Percentiles rank a stretch among this genome's conserved stretches.
phyloP scores from a whole-genome alignment of 768 basidiomycete species.

The Termitomyces sp. region DNA sequence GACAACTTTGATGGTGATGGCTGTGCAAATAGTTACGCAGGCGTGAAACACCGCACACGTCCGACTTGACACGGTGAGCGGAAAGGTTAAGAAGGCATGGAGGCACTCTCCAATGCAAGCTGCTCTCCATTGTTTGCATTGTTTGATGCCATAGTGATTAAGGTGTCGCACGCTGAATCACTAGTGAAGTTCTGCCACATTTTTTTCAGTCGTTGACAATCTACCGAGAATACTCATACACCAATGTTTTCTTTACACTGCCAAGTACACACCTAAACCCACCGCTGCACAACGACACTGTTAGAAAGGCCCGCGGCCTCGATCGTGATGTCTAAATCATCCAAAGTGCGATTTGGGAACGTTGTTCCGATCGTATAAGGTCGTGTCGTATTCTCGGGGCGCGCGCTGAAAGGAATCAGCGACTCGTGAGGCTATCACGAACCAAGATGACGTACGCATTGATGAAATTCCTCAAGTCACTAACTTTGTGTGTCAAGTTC shows the following conservation, averaged over 20 bases:
- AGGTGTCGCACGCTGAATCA: background rate
- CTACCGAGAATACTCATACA: constrained; percentile 6
- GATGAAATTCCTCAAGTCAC: constrained; percentile 82
- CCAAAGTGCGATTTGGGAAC: constrained; percentile 76
- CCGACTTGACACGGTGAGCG: background rate
- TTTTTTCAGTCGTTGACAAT: background rate
- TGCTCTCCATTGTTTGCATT: background rate
- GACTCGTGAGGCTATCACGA: background rate
- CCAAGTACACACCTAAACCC: constrained; percentile 33
- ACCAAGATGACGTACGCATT: constrained; percentile 62
- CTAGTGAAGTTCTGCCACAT: background rate
- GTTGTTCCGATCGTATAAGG: constrained; percentile 82
- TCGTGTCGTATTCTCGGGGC: constrained; percentile 56
- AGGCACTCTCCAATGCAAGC: background rate
- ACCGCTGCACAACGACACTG: constrained; percentile 82
- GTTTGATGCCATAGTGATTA: background rate
- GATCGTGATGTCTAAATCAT: constrained; percentile 61
- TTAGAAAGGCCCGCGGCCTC: constrained; percentile 69
- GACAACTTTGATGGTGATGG: background rate
- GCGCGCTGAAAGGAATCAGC: constrained; percentile 40
- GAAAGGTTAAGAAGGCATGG: background rate
- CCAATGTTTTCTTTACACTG: background rate
- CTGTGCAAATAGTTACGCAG: background rate
- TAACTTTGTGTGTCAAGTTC: constrained; percentile 88
- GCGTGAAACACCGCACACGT: background rate